phyloP scores from a whole-genome alignment of 768 basidiomycete species.

The Tulasnella sp. region DNA sequence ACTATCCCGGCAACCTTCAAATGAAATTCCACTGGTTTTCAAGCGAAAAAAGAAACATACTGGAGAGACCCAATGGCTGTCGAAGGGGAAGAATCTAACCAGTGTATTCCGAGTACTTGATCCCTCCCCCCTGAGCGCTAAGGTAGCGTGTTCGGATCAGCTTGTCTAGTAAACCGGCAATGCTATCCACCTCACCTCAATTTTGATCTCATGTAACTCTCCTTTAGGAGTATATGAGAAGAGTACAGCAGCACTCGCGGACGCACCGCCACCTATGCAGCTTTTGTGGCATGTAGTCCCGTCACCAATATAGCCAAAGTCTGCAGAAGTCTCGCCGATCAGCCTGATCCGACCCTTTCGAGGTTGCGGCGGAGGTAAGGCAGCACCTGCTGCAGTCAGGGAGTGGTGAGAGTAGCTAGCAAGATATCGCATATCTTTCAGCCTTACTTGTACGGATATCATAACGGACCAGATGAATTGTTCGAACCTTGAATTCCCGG shows the following conservation, averaged over 20 bases:
- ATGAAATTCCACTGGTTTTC: not conserved
- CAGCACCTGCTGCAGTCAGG: no score
- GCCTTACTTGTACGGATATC: no score
- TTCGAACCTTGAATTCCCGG: no score
- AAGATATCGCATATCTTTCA: no score
- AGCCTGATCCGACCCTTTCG: not conserved
- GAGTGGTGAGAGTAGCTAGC: no score
- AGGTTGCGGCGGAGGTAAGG: not conserved
- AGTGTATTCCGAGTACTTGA: not conserved
- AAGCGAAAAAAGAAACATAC: not conserved
- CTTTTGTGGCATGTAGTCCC: not conserved
- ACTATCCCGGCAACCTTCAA: not conserved
- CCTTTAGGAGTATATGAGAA: not conserved
- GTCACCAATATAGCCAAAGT: not conserved
- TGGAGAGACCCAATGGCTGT: not conserved
- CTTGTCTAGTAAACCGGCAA: not conserved
- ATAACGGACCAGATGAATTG: no score
- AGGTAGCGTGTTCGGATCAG: not conserved
- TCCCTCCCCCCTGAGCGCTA: not conserved
- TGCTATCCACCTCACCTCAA: not conserved
- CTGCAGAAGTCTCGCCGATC: not conserved
- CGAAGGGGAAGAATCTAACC: not conserved
- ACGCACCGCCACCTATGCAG: not conserved
- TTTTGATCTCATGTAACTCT: not conserved
- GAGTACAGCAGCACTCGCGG: not conserved